Conservation (phyloP, 305 asterid genomes). For the Fraxinus dipetala region DNA sequence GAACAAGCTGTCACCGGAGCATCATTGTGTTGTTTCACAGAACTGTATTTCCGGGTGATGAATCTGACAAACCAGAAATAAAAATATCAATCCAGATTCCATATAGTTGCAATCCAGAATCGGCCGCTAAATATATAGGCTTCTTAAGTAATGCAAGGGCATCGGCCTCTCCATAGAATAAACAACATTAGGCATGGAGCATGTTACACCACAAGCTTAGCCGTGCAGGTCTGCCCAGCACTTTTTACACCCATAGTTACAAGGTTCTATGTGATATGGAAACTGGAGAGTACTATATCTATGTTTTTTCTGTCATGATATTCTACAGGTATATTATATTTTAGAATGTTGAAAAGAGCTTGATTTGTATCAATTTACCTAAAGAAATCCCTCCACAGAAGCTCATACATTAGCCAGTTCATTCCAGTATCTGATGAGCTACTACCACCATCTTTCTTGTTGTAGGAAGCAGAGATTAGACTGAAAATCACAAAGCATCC, state of each 20-base stretch:
- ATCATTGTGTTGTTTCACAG: slow-evolving; percentile 47
- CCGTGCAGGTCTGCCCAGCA: not conserved
- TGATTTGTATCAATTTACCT: slow-evolving; percentile 44
- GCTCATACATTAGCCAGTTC: slow-evolving; percentile 95
- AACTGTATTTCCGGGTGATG: slow-evolving; percentile 90
- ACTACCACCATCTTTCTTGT: slow-evolving; percentile 49
- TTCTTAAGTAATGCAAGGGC: not conserved
- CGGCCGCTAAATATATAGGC: not conserved
- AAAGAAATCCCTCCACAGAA: slow-evolving; percentile 98
- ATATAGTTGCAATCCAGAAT: not conserved
- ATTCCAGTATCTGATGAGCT: slow-evolving; percentile 60
- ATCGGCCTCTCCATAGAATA: not conserved
- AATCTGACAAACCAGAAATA: slow-evolving; percentile 46
- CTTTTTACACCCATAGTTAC: not conserved
- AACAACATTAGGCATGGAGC: not conserved
- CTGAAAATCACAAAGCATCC: slow-evolving; percentile 40
- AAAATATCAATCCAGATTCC: slow-evolving; percentile 2
- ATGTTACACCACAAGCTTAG: not conserved
- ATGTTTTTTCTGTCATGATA: not conserved
- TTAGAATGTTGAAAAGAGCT: not conserved
- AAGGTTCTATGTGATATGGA: not conserved
- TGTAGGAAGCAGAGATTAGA: slow-evolving; percentile 53
- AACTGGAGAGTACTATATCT: not conserved
- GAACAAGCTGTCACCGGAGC: slow-evolving; percentile 79
- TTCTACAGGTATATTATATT: not conserved